Evolutionary conservation across 2,329 filamentous ascomycete genomes (phyloP).

Genomic region (Chaetothyriales sp.): DNA sequence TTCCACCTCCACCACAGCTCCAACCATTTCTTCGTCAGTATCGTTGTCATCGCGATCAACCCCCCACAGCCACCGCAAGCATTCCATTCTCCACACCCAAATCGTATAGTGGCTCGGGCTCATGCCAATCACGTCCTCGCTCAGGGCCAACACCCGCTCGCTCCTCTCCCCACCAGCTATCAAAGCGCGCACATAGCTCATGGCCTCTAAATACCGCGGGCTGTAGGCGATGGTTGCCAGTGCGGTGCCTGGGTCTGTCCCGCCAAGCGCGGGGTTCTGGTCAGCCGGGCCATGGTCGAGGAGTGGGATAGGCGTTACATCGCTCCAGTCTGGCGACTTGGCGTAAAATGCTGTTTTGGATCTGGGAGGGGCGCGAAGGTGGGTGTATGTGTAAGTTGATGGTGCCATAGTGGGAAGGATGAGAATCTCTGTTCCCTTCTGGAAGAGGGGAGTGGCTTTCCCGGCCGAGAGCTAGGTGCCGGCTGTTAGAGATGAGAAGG

Average conservation of each 20-base stretch:
- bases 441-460: too few species aligned
- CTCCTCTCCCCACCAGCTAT: slow-evolving; percentile 83
- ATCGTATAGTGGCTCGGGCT: slow-evolving; percentile 98
- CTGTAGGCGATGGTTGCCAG: slow-evolving; percentile 88
- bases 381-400: neutral
- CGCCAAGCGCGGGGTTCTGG: neutral
- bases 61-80: slow-evolving; percentile 43
- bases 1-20: neutral
- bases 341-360: slow-evolving; percentile 34
- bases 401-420: neutral
- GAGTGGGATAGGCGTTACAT: slow-evolving; percentile 68
- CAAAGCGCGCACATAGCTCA: slow-evolving; percentile 81
- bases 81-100: slow-evolving; percentile 86
- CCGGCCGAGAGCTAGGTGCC: too few species aligned
- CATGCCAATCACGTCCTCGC: slow-evolving; percentile 77
- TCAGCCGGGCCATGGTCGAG: slow-evolving; percentile 52
- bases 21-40: neutral
- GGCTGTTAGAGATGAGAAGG: too few species aligned
- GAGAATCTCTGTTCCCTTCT: too few species aligned
- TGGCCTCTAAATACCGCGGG: slow-evolving; percentile 79
- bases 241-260: slow-evolving; percentile 32
- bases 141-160: slow-evolving; percentile 63
- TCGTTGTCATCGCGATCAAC: neutral
- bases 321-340: slow-evolving; percentile 65
- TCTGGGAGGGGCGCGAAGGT: slow-evolving; percentile 3